A percentile compares a stretch with the other conserved stretches of the same genome.
phyloP scores from a whole-genome alignment of 352 stramenopile genomes.

The Aphanomyces cochlioides region DNA sequence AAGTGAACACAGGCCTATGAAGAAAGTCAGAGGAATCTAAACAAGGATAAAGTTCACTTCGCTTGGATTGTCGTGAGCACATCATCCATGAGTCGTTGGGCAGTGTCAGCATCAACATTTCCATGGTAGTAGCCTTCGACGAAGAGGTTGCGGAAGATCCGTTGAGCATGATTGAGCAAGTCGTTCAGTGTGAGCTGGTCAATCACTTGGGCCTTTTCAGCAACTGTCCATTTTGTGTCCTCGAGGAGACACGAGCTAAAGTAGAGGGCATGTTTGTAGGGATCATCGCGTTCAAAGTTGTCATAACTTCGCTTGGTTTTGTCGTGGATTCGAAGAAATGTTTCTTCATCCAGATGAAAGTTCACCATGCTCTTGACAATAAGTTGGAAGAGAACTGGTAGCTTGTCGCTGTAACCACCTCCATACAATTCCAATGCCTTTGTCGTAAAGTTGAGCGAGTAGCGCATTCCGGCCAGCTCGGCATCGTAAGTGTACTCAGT shows the following conservation, averaged over 20 bases:
- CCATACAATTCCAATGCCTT: slow-evolving; percentile 77
- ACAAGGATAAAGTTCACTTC: background rate
- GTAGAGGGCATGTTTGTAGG: slow-evolving; percentile 90
- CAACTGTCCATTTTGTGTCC: slow-evolving; percentile 66
- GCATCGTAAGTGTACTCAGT: slow-evolving; percentile 80
- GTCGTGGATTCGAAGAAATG: slow-evolving; percentile 83
- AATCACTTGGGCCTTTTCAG: slow-evolving; percentile 81
- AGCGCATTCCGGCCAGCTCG: slow-evolving; percentile 72
- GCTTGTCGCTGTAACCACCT: slow-evolving; percentile 88
- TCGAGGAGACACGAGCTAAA: slow-evolving; percentile 71
- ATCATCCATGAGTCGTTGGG: slow-evolving; percentile 39
- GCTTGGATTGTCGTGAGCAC: slow-evolving; percentile 43
- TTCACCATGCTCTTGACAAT: slow-evolving; percentile 59
- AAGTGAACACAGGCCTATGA: slow-evolving; percentile 41
- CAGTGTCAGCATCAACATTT: slow-evolving; percentile 45
- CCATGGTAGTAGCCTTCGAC: slow-evolving; percentile 70
- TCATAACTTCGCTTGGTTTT: slow-evolving; percentile 80
- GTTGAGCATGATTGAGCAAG: slow-evolving; percentile 47
- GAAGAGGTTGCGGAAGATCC: slow-evolving; percentile 67
- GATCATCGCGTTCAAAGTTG: slow-evolving; percentile 86
- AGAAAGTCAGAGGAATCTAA: background rate
- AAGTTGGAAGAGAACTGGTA: slow-evolving; percentile 60
- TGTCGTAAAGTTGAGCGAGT: slow-evolving; percentile 60
- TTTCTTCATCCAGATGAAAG: slow-evolving; percentile 52
- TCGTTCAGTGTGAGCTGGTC: slow-evolving; percentile 51